A percentile compares a stretch with the other conserved stretches of the same genome.
phyloP scores from a whole-genome alignment of 495 filamentous ascomycete genomes.

The Neurospora sp. region DNA sequence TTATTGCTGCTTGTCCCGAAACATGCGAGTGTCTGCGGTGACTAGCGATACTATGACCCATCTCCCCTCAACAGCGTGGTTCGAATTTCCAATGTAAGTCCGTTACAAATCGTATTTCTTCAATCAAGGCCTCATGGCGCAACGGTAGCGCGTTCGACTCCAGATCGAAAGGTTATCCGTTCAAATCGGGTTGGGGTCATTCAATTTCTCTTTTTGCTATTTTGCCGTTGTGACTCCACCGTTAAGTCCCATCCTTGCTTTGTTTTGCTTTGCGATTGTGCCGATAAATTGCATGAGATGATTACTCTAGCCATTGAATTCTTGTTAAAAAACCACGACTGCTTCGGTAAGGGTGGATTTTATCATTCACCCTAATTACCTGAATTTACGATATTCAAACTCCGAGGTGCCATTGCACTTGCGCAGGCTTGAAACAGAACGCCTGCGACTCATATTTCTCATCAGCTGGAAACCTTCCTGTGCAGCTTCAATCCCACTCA shows the following conservation, averaged over 20 bases:
- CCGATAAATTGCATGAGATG: no score
- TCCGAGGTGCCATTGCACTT: not conserved
- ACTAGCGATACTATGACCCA: not conserved
- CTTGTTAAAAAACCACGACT: no score
- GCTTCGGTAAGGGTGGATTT: no score
- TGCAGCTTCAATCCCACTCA: not conserved
- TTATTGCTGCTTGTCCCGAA: not conserved
- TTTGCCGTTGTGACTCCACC: not conserved
- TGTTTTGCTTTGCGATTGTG: no score
- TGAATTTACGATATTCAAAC: not conserved
- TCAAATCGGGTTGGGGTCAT: not conserved
- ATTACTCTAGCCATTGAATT: no score
- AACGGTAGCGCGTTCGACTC: slow-evolving; percentile 38
- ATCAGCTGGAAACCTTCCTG: not conserved
- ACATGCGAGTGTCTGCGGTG: not conserved
- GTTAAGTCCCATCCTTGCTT: not conserved
- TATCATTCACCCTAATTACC: not conserved
- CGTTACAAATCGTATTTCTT: rapidly evolving
- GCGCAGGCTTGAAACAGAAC: not conserved
- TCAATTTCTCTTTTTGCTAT: not conserved
- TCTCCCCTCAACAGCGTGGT: not conserved
- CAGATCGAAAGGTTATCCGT: slow-evolving; percentile 38
- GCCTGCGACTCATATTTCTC: not conserved
- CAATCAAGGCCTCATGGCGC: slow-evolving; percentile 11
- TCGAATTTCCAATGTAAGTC: not conserved